Conservation (phyloP, 192 early-diverging fungal species). For the Pecoramyces ruminantium region DNA sequence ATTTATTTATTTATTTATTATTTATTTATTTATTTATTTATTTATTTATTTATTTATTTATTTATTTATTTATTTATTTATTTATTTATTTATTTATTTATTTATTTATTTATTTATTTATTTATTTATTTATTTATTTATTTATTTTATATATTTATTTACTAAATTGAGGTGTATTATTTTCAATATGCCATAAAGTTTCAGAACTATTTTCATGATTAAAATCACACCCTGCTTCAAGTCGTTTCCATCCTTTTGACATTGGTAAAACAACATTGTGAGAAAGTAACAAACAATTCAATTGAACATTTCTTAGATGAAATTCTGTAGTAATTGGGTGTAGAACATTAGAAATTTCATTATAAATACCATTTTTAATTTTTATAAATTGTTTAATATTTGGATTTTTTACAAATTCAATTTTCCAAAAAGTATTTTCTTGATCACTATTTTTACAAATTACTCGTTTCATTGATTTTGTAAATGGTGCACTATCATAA, state of each 20-base stretch:
- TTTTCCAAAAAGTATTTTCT: not conserved
- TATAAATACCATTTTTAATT: not conserved
- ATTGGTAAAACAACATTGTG: not conserved
- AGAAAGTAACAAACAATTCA: not conserved
- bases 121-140: no score
- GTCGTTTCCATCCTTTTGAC: not conserved
- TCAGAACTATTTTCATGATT: not conserved
- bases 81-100: no score
- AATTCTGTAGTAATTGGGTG: not conserved
- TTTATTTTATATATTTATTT: not conserved
- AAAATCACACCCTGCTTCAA: not conserved
- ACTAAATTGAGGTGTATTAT: not conserved
- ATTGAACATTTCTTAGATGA: not conserved
- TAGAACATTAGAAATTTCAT: not conserved
- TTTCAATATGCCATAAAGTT: not conserved
- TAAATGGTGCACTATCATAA: not conserved
- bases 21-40: no score
- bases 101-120: no score
- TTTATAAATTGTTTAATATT: not conserved
- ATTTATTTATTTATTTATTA: no score
- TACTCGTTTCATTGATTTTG: not conserved
- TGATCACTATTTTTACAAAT: not conserved
- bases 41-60: no score
- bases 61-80: no score
- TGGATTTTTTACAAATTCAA: not conserved